Evolutionary conservation across 768 basidiomycete genomes (phyloP), one percentile per base, ranked within the genome.

Genomic region (Calocybe gangraenosa): DNA sequence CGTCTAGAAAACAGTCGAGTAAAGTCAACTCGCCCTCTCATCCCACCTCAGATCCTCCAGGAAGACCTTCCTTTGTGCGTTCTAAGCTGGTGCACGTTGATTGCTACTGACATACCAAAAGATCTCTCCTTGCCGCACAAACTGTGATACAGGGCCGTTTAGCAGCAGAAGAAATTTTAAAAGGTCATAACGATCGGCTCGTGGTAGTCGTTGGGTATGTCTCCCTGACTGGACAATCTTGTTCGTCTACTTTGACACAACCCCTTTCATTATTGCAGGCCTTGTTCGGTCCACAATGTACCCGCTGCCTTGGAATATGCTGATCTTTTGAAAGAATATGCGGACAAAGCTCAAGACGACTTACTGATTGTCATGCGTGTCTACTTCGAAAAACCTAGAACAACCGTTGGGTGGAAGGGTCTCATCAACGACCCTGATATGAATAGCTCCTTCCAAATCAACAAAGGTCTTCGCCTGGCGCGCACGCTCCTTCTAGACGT

Each of bases 331-430:
- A 78, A 76, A 47, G 77, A 70, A 30, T 97, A 97, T 59, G 88
- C 92, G 5, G 84, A 92, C 30, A 65, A 66, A 9, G 81, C 87
- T 36, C 81, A 81, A 58, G 84, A 89, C 9, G 96, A 97, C 55
- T 75, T 99, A 23, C 77, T 87, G 65, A 96, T 99, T 58, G 74
- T 98, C 54, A 98, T 98, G 95, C 85, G 93, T 20, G 92, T 97
- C 55, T 98, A 99, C 73, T 99, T 98, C 60, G 95, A 98, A 58
- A 98, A 98, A 58, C 86, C 86, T 1, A 77, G 95, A 22, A 98
- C 95, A 6, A 97, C 95, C 0, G 87, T 98, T 38, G 96, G 96
- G 20, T 99, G 95, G 95, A 99, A 99, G 65, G 95, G 95, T 30
- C 79, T 98, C 51, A 97, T 98, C 67, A 98, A 97, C 60, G 93